Percentiles rank a stretch among this genome's conserved stretches.
Evolutionary conservation across 208 protist species (phyloP).

Genomic region (Tritrichomonas musculus): DNA sequence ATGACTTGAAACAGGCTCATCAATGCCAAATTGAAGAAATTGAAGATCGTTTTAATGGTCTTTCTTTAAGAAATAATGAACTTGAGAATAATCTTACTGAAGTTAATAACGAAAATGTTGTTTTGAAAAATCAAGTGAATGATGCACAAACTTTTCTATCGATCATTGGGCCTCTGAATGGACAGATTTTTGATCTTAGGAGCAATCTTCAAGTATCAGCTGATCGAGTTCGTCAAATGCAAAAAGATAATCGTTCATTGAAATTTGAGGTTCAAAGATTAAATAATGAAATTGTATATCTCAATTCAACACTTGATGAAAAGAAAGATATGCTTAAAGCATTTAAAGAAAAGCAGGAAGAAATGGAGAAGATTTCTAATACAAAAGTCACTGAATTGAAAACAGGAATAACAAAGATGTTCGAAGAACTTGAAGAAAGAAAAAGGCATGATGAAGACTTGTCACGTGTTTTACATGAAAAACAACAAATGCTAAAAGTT

Average conservation of each 20-base stretch:
- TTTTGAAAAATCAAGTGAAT: no score
- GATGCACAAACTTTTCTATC: no score
- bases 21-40: no score
- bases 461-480: background rate
- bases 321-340: background rate
- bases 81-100: no score
- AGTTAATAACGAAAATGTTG: no score
- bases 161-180: background rate
- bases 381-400: background rate
- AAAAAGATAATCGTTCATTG: background rate
- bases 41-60: no score
- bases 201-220: background rate
- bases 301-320: background rate
- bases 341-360: no score
- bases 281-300: background rate
- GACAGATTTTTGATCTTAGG: background rate
- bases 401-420: background rate
- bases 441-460: background rate
- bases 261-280: background rate
- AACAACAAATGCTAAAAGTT: background rate
- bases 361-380: no score
- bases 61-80: no score
- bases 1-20: no score
- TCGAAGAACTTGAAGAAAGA: background rate
- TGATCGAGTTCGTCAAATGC: background rate